These are phyloP conservation scores for Pleurotus tuoliensis DNA, from an alignment of 768 basidiomycete species.

Conservation along the genomic window DNA sequence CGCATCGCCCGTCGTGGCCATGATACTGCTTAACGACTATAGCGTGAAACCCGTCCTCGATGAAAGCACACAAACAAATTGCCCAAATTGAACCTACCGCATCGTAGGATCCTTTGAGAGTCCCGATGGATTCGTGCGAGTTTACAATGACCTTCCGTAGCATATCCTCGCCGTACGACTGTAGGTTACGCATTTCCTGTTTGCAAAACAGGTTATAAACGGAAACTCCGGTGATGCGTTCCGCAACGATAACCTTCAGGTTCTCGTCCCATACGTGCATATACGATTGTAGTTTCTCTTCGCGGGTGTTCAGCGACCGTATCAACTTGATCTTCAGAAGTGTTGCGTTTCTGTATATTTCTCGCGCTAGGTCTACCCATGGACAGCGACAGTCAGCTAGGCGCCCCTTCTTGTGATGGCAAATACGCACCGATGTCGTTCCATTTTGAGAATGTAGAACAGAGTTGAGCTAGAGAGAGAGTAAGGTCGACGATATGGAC, in stretches of 20 bases:
- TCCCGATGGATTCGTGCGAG: background rate
- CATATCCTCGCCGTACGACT: conserved; percentile 10
- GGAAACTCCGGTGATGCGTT: background rate
- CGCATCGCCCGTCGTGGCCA: background rate
- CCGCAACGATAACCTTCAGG: conserved; percentile 17
- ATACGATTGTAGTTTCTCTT: conserved; percentile 28
- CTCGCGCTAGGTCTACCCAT: conserved; percentile 54
- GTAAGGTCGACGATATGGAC: too few relatives aligned
- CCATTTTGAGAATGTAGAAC: conserved; percentile 70
- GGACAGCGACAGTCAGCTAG: conserved; percentile 19
- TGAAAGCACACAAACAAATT: too few relatives aligned
- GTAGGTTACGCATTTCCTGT: conserved; percentile 26
- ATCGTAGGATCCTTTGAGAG: background rate
- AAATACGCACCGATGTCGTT: conserved; percentile 54
- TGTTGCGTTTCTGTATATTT: conserved; percentile 65
- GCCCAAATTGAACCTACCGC: too few relatives aligned
- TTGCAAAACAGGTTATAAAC: background rate
- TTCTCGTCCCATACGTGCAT: conserved; percentile 26
- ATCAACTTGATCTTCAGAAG: conserved; percentile 52
- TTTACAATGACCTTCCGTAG: background rate
- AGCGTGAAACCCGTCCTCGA: too few relatives aligned
- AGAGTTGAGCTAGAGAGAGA: conserved; percentile 80
- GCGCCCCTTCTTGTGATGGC: too few relatives aligned
- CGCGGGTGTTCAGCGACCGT: conserved; percentile 39
- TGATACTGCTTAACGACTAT: background rate